These are phyloP conservation scores for Diutina catenulata DNA, from an alignment of 1,139 yeast genomes.

Conservation along the genomic window DNA sequence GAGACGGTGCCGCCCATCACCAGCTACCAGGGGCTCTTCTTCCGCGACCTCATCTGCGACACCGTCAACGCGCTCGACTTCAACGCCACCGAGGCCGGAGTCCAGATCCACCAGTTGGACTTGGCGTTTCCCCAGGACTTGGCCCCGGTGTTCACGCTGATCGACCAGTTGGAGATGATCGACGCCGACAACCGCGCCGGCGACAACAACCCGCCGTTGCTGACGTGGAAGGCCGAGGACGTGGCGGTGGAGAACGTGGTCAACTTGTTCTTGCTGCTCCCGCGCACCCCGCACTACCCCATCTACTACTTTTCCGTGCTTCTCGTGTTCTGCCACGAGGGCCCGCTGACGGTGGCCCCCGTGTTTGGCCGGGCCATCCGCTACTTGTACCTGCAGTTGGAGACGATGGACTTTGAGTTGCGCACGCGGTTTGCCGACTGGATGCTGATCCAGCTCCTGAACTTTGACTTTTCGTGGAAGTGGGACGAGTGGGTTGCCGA, in stretches of 20 bases:
- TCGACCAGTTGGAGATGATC: slow-evolving; percentile 48
- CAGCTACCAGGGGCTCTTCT: slow-evolving; percentile 43
- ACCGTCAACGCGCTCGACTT: slow-evolving; percentile 72
- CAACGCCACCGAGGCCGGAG: slow-evolving; percentile 79
- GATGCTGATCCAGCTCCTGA: slow-evolving; percentile 89
- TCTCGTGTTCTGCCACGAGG: slow-evolving; percentile 78
- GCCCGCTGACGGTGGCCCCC: slow-evolving; percentile 88
- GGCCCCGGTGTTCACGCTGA: slow-evolving; percentile 73
- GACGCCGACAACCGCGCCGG: slow-evolving; percentile 28
- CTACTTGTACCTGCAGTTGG: slow-evolving; percentile 61
- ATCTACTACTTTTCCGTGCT: slow-evolving; percentile 82
- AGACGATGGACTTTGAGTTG: slow-evolving; percentile 63
- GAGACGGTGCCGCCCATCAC: slow-evolving; percentile 65
- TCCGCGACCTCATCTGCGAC: slow-evolving; percentile 69
- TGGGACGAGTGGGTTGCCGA: slow-evolving; percentile 91
- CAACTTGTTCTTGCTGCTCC: slow-evolving; percentile 67
- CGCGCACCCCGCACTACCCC: slow-evolving; percentile 50
- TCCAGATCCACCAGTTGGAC: slow-evolving; percentile 69
- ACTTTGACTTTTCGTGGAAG: slow-evolving; percentile 94
- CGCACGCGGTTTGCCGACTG: slow-evolving; percentile 71
- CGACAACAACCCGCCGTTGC: slow-evolving; percentile 31
- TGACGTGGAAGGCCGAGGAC: slow-evolving; percentile 90
- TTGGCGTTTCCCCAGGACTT: slow-evolving; percentile 56
- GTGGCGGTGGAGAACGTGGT: slow-evolving; percentile 76
- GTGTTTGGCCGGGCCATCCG: slow-evolving; percentile 91